A percentile compares a stretch with the other conserved stretches of the same genome.
phyloP scores from a whole-genome alignment of 1,284 basidiomycete genomes.

The Cryptococcus sp. region DNA sequence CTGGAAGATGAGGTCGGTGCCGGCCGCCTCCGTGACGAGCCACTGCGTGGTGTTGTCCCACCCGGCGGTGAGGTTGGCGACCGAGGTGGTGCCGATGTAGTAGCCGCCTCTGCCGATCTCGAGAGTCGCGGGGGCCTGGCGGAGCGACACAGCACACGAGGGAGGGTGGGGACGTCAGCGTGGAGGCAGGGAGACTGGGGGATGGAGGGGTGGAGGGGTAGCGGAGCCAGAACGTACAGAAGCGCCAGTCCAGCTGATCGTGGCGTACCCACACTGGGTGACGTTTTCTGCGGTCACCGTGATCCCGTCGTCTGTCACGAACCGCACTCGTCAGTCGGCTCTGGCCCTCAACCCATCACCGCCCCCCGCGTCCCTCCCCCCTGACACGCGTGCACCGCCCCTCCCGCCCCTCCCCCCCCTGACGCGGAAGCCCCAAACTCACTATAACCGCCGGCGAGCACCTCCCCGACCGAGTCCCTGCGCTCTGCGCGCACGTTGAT shows the following conservation, averaged over 20 bases:
- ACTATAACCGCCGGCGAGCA: constrained; percentile 24
- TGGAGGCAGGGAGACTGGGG: background rate
- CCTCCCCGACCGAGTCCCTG: constrained; percentile 4
- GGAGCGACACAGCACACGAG: background rate
- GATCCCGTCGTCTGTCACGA: constrained; percentile 34
- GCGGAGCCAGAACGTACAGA: constrained; percentile 23
- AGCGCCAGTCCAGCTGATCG: constrained; percentile 41
- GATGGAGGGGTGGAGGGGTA: background rate
- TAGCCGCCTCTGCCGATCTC: constrained; percentile 41
- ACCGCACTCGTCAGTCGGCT: background rate
- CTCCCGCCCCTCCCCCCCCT: background rate
- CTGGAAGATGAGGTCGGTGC: constrained; percentile 41
- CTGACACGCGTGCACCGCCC: background rate
- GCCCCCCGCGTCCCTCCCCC: too few relatives aligned
- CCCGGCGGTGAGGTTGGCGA: constrained; percentile 23
- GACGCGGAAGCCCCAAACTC: background rate
- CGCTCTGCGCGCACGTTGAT: constrained; percentile 8
- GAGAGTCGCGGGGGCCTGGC: constrained; percentile 36
- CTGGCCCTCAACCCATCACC: too few relatives aligned
- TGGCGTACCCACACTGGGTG: constrained; percentile 38
- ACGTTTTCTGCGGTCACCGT: constrained; percentile 34
- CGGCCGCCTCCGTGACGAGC: constrained; percentile 34
- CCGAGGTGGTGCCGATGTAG: constrained; percentile 34
- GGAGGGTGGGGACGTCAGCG: too few relatives aligned
- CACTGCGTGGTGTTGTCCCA: constrained; percentile 25